Evolutionary conservation across 805 yeast species (phyloP), one percentile per base, ranked within the genome.

Genomic region (Metschnikowia peoriensis): DNA sequence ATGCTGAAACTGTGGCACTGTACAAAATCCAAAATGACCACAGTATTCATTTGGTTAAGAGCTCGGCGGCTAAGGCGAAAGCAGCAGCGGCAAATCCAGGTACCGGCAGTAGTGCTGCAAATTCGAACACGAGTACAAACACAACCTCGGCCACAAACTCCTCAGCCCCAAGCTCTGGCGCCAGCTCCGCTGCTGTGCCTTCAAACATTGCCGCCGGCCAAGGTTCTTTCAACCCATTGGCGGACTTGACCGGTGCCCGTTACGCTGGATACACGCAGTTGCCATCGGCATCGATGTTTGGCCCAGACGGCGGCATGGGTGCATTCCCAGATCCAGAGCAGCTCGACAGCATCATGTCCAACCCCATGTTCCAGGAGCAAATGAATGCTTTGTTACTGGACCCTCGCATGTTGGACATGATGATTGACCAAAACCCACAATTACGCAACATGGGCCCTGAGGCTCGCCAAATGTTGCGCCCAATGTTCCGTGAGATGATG

Each of bases 281-380:
- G 69, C 98, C 99, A 6, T 79, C 88, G 3, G 89, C 90, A 1
- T 82, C 85, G 44, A 81, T 89, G 87, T 91, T 93, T 73, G 97
- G 97, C 1, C 92, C 97, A 28, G 97, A 92, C 68, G 96, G 96
- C 40, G 98, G 97, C 15, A 82, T 87, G 89, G 85, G 85, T 41
- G 58, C 61, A 12, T 72, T 85, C 61, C 92, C 96, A 11, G 84
- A 83, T 60, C 87, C 89, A 45, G 92, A 86, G 47, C 91, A 88
- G 56, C 66, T 93, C 70, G 74, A 82, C 37, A 75, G 78, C 50
- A 83, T 89, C 88, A 77, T 94, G 85, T 85, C 83, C 16, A 81
- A 82, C 59, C 99, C 98, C 40, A 76, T 82, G 71, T 81, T 89
- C 61, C 92, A 86, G 66, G 91, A 91, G 66, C 79, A 86, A 54